These are phyloP conservation scores for Dendrobium huoshanense DNA, from an alignment of 106 monocot species.

Conservation along the genomic window DNA sequence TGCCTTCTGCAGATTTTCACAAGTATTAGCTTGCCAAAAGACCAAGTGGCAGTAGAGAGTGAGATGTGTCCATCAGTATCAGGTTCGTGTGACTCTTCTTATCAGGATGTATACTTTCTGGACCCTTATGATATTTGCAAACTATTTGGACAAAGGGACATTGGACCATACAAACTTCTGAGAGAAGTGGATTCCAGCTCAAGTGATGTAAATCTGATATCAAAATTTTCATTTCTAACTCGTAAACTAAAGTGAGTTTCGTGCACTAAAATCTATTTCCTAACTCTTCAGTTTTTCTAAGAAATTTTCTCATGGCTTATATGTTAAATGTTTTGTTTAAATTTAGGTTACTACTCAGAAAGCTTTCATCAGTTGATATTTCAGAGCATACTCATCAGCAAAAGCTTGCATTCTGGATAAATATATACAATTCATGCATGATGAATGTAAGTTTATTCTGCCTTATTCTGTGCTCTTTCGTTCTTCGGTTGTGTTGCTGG, in stretches of 20 bases:
- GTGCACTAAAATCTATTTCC: not conserved
- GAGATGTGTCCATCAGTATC: slow-evolving; percentile 7
- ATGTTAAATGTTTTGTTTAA: slow-evolving; percentile 4
- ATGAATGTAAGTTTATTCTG: slow-evolving; percentile 71
- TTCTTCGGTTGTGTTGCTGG: too few species aligned
- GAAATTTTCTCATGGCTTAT: not conserved
- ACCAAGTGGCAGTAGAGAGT: not conserved
- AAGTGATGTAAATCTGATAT: not conserved
- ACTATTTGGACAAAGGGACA: slow-evolving; percentile 62
- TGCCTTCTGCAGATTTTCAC: slow-evolving; percentile 2
- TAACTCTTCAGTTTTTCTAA: not conserved
- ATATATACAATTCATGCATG: slow-evolving; percentile 96
- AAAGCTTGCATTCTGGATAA: slow-evolving; percentile 98
- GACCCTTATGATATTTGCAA: slow-evolving; percentile 65
- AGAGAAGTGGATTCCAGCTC: not conserved
- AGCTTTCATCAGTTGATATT: slow-evolving; percentile 61
- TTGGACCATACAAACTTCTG: slow-evolving; percentile 7
- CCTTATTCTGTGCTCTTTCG: not conserved
- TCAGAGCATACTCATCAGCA: slow-evolving; percentile 63
- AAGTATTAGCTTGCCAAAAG: not conserved
- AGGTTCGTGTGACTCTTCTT: not conserved
- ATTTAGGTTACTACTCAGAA: slow-evolving; percentile 53
- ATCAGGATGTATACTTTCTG: slow-evolving; percentile 15
- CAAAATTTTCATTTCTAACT: not conserved
- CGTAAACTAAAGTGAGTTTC: slow-evolving; percentile 10